These are phyloP conservation scores for Monosporascus sp. DNA, from an alignment of 2,329 filamentous ascomycete species.

Conservation along the genomic window DNA sequence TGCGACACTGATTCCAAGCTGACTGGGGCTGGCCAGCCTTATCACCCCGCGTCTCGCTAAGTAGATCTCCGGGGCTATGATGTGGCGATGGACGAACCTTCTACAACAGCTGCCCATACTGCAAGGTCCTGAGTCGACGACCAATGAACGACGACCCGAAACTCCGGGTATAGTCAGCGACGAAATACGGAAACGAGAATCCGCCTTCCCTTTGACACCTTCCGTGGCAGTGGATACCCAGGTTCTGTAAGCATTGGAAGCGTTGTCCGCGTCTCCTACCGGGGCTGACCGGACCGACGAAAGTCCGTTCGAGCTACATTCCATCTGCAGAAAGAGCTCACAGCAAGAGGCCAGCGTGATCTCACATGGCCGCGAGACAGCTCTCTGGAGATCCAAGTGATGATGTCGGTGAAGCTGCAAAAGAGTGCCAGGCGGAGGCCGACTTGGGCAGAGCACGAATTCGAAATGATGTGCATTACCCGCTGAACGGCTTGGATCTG, in stretches of 20 bases:
- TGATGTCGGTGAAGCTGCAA: neutral
- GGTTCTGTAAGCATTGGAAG: neutral
- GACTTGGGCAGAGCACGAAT: neutral
- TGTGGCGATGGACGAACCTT: too few species aligned
- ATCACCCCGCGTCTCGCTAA: too few species aligned
- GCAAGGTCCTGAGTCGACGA: neutral
- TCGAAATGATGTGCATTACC: constrained; percentile 22
- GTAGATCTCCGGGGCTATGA: too few species aligned
- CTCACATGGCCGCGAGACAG: neutral
- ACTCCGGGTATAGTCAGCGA: neutral
- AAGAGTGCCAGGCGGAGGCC: neutral
- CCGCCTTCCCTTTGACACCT: neutral
- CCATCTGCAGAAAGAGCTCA: neutral
- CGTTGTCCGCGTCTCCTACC: neutral
- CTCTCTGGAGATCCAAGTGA: neutral
- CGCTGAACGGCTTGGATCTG: constrained; percentile 27
- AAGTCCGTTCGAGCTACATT: neutral
- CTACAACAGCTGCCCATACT: neutral
- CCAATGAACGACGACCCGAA: neutral
- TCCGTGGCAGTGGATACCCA: neutral
- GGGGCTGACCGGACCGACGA: neutral
- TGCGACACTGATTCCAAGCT: too few species aligned
- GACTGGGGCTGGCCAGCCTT: too few species aligned
- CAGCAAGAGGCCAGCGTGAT: neutral
- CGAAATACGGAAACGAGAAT: neutral